These are phyloP conservation scores for Aspergillus latus DNA, from an alignment of 2,329 filamentous ascomycete genomes.

Conservation along the genomic window DNA sequence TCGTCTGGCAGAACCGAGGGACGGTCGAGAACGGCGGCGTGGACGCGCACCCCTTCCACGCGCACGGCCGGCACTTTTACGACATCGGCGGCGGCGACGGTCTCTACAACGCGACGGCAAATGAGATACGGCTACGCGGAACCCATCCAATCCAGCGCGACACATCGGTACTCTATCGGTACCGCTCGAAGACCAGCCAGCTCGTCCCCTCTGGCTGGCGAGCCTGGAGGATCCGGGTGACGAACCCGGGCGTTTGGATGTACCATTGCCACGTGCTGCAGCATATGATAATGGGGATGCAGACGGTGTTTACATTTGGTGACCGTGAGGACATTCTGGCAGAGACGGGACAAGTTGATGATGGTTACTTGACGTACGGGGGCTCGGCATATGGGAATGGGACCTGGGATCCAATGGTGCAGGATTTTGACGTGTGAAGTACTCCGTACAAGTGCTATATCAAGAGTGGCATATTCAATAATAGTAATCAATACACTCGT, in stretches of 20 bases:
- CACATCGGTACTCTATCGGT: constrained; percentile 58
- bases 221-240: constrained; percentile 59
- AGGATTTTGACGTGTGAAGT: too few relatives aligned
- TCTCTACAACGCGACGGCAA: constrained; percentile 44
- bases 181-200: constrained; percentile 43
- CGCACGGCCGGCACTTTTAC: constrained; percentile 21
- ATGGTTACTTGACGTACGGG: constrained; percentile 21
- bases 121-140: constrained; percentile 31
- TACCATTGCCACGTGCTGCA: constrained; percentile 53
- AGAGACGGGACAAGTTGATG: constrained; percentile 21
- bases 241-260: constrained; percentile 53
- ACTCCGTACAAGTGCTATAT: too few relatives aligned
- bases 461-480: too few relatives aligned
- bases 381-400: constrained; percentile 45
- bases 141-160: constrained; percentile 46
- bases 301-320: constrained; percentile 50
- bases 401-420: constrained; percentile 2
- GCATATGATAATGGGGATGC: constrained; percentile 53
- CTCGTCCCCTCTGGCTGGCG: constrained; percentile 57
- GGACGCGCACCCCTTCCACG: constrained; percentile 41
- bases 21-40: constrained; percentile 23
- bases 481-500: too few relatives aligned
- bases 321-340: constrained; percentile 42
- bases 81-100: constrained; percentile 51
- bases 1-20: constrained; percentile 31